A percentile compares a stretch with the other conserved stretches of the same genome.
Evolutionary conservation across 75 land plant species (phyloP).

Genomic region (Sequoia sempervirens): DNA sequence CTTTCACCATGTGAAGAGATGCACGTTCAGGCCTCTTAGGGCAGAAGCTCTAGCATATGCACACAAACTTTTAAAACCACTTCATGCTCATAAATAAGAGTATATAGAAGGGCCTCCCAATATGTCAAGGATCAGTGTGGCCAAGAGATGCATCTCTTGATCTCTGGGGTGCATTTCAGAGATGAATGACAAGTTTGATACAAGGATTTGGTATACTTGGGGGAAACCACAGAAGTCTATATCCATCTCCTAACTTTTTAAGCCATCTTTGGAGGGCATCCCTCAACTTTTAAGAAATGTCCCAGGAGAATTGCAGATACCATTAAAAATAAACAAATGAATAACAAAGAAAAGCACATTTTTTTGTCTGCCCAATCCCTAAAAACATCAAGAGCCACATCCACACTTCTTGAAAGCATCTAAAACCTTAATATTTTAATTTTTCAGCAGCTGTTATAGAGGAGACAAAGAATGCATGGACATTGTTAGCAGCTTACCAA

Average conservation of each 20-base stretch:
- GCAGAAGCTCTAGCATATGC: not conserved
- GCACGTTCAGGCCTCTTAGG: not conserved
- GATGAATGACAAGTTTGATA: not conserved
- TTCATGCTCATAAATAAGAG: not conserved
- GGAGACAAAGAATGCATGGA: not conserved
- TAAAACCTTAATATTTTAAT: not conserved
- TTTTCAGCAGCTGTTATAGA: not conserved
- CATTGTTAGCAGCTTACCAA: constrained; percentile 25
- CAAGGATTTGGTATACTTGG: not conserved
- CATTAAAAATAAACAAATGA: not conserved
- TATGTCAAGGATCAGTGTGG: not conserved
- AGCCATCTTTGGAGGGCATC: not conserved
- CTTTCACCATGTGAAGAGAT: not conserved
- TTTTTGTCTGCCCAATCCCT: not conserved
- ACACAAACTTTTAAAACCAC: not conserved
- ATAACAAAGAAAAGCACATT: not conserved
- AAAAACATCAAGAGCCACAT: not conserved
- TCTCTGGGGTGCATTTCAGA: not conserved
- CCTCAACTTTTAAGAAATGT: not conserved
- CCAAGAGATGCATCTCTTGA: not conserved
- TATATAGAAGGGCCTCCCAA: not conserved
- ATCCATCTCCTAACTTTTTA: not conserved
- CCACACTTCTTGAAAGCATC: not conserved
- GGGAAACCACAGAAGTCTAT: not conserved
- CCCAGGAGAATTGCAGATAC: not conserved